Percentiles rank a stretch among this genome's conserved stretches.
Conservation (phyloP, 2,329 filamentous ascomycete species). For the Polytolypa hystricis region DNA sequence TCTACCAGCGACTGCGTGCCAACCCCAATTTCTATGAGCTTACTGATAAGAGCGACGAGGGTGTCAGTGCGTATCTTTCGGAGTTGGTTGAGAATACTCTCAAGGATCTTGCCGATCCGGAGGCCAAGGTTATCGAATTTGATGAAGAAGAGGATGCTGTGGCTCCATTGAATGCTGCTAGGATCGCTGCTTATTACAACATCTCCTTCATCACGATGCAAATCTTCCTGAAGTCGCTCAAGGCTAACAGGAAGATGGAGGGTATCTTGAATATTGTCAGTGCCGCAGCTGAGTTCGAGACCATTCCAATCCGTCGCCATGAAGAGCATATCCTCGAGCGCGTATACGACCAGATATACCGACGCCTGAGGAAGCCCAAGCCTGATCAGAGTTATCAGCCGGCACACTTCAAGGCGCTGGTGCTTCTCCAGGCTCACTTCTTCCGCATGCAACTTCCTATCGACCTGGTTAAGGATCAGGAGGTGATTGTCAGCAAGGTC, state of each 20-base stretch:
- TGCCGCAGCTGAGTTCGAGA: conserved; percentile 91
- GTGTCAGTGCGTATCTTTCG: conserved; percentile 85
- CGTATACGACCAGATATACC: conserved; percentile 87
- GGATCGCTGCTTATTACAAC: conserved; percentile 98
- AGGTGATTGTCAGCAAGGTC: conserved; percentile 72
- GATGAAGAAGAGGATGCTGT: conserved; percentile 90
- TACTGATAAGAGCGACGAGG: conserved; percentile 78
- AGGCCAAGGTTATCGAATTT: conserved; percentile 90
- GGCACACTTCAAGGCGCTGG: conserved; percentile 97
- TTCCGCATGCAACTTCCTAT: conserved; percentile 93
- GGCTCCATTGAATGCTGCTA: conserved; percentile 82
- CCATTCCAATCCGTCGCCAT: conserved; percentile 85
- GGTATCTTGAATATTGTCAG: conserved; percentile 94
- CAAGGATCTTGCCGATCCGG: conserved; percentile 75
- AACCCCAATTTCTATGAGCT: conserved; percentile 96
- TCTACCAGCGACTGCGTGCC: conserved; percentile 85
- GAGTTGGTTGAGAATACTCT: conserved; percentile 88
- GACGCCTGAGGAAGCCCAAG: conserved; percentile 74
- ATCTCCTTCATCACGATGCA: conserved; percentile 99
- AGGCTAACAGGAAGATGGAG: conserved; percentile 84
- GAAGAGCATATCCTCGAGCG: conserved; percentile 79
- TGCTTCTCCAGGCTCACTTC: conserved; percentile 95
- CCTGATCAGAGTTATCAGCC: conserved; percentile 83
- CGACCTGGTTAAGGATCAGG: conserved; percentile 91
- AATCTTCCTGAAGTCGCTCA: conserved; percentile 87